Evolutionary conservation across 2,329 filamentous ascomycete species (phyloP), one percentile per base, ranked within the genome.

Genomic region (Xylariomycetidae sp.): DNA sequence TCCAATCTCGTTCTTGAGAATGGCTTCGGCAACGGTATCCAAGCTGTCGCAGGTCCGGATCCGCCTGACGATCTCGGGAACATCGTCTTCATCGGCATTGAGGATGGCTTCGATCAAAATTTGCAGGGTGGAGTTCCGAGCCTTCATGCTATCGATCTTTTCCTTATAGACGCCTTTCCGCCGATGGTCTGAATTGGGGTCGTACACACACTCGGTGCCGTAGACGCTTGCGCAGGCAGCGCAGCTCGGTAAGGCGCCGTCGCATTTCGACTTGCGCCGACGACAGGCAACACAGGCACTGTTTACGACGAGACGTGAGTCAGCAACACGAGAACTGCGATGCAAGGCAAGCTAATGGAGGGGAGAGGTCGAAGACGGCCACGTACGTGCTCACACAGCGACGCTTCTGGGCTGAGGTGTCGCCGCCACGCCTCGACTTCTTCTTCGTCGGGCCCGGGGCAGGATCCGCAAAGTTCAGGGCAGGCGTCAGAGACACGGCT

Each of bases 191-290:
- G 89, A 95, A 55, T 89, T 93, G 4, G 89, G 90, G 55, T 96
- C 90, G 68, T 96, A 96, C 45, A 95, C 72, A 58, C 92, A 95
- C 63, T 85, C 79, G 40, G 85, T 92, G 40, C 79, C 76, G 56
- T 98, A 96, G 34, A 96, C 90, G 48, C 88, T 94, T 42, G 85
- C 79, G 61, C 92, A 98, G n/a, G 92, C 90, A 6, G 90, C 90
- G 57, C 92, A 96, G 49, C 85, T 89, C 5, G 90, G 90, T 5
- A 85, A 70, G 35, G 88, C 89, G 39, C 90, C 90, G 60, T 96
- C 90, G 59, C 90, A 96, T 72, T 89, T 90, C 29, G 80, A 85
- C 53, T 90, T 90, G 44, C 85, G 70, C 55, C 78, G 79, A 14
- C 85, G 74, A 39, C 85, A 90, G 13, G 85, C 84, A 51, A 89